Base-by-base conservation (phyloP, 176 grass and related monocot species). In the Oropetium thomaeum region DNA sequence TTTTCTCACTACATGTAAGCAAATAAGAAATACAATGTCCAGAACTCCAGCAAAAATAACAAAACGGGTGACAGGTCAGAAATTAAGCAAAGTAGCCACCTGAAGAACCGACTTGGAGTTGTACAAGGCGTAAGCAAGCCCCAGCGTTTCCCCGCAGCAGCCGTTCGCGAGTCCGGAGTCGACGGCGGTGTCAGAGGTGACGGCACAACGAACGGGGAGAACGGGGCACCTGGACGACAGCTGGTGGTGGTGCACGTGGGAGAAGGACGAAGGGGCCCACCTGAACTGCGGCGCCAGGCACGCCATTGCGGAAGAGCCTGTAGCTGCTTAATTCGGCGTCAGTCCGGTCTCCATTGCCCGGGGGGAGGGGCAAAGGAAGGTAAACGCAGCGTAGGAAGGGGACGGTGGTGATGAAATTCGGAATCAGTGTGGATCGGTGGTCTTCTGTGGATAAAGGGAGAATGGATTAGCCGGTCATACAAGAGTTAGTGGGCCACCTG, bases 211-310 rank as follows among this genome's bases (percentile, higher is more conserved):
- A 33, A 87, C 67, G 67, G 49, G 73, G 67, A 78, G 55, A 16
- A 40, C 47, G 65, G 84, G 57, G 79, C 78, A 77, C 79, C 58
- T 65, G 58, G 66, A 79, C 15, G 69, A 60, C 4, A 52, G 38
- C 10, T 22, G 23, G 22, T 57, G 53, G 53, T 57, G 3, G 61
- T n/a, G 23, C 44, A 48, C 29, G 58, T 81, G 72, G 17, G 58
- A n/a, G 31, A 66, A 11, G 58, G 72, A 65, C 14, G 19, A 77
- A 14, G 75, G 45, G 22, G 67, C 85, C 85, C 85, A 87, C 73
- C 40, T 67, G 40, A 87, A 87, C 39, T 82, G 85, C 40, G 79
- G 85, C 30, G 79, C 85, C 7, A 87, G 79, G 49, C 73, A 87
- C 66, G 79, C 59, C 85, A 87, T 87, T 58, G 59, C 25, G 17